Evolutionary conservation across 305 asterid genomes (phyloP).

Genomic region (Ilex paraguariensis): DNA sequence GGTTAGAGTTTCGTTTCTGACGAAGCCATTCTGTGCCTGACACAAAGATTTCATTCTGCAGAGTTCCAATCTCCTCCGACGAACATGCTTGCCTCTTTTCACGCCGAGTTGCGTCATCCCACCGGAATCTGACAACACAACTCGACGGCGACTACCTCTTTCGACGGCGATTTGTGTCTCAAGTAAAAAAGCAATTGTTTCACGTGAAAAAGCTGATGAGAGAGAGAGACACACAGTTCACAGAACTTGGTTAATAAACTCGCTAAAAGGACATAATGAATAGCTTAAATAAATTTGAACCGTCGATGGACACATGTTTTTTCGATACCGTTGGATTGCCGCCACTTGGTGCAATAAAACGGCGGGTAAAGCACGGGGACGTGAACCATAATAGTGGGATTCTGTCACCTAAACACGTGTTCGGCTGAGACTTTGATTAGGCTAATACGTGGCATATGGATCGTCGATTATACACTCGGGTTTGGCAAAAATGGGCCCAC

Average conservation of each 20-base stretch:
- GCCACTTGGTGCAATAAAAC: constrained; percentile 17
- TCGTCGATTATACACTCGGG: not conserved
- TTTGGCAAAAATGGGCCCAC: constrained; percentile 7
- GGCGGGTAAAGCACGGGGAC: constrained; percentile 2
- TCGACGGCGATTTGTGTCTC: not conserved
- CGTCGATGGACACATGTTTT: constrained; percentile 6
- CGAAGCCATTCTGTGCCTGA: not conserved
- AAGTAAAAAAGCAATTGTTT: too few relatives aligned
- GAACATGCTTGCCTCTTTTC: constrained; percentile 8
- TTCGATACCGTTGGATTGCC: not conserved
- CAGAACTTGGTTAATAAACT: not conserved
- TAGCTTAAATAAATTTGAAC: not conserved
- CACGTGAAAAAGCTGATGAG: too few relatives aligned
- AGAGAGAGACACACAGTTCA: not conserved
- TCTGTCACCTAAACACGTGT: constrained; percentile 23
- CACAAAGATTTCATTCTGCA: constrained; percentile 17
- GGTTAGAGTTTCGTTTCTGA: constrained; percentile 1
- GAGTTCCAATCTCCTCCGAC: constrained; percentile 24
- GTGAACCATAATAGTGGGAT: constrained; percentile 7
- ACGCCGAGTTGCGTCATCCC: not conserved
- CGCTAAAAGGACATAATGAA: not conserved
- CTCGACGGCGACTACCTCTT: constrained; percentile 7
- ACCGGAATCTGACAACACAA: constrained; percentile 1
- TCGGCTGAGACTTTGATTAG: not conserved
- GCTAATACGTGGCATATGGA: constrained; percentile 15